These are phyloP conservation scores for Trichocladium uniseriatum DNA, from an alignment of 495 filamentous ascomycete genomes.

Conservation along the genomic window DNA sequence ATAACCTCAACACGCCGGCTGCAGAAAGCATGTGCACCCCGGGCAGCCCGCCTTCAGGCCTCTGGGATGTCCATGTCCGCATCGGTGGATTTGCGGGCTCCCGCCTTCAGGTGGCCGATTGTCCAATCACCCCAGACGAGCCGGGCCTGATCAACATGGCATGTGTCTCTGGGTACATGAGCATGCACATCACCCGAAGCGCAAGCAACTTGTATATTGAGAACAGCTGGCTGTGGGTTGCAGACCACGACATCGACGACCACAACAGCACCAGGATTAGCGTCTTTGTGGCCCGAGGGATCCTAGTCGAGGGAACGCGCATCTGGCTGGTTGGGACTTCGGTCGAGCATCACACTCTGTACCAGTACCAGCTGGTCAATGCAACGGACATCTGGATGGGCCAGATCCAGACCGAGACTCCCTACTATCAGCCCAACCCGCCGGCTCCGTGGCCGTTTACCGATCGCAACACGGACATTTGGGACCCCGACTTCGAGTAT, in stretches of 20 bases:
- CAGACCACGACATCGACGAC: constrained; percentile 74
- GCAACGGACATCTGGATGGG: constrained; percentile 75
- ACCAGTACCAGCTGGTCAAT: constrained; percentile 72
- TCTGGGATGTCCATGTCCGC: constrained; percentile 90
- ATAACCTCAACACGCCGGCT: constrained; percentile 54
- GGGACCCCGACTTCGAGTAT: constrained; percentile 62
- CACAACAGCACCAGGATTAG: constrained; percentile 63
- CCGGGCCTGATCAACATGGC: constrained; percentile 40
- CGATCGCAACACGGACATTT: constrained; percentile 50
- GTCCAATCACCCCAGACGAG: constrained; percentile 51
- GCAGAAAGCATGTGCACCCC: constrained; percentile 24
- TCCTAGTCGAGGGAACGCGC: constrained; percentile 57
- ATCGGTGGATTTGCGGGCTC: constrained; percentile 74
- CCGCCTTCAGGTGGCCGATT: constrained; percentile 61
- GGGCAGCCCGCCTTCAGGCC: constrained; percentile 55
- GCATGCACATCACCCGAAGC: constrained; percentile 67
- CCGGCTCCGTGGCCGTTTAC: constrained; percentile 55
- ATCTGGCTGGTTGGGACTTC: constrained; percentile 65
- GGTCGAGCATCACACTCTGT: constrained; percentile 77
- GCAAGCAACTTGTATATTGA: constrained; percentile 67
- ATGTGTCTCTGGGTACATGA: constrained; percentile 66
- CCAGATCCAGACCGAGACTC: constrained; percentile 80
- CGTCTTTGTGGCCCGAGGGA: constrained; percentile 77
- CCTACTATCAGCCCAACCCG: constrained; percentile 84
- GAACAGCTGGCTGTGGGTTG: constrained; percentile 91